phyloP scores from a whole-genome alignment of 1,284 basidiomycete genomes.

The Irpex lacteus region DNA sequence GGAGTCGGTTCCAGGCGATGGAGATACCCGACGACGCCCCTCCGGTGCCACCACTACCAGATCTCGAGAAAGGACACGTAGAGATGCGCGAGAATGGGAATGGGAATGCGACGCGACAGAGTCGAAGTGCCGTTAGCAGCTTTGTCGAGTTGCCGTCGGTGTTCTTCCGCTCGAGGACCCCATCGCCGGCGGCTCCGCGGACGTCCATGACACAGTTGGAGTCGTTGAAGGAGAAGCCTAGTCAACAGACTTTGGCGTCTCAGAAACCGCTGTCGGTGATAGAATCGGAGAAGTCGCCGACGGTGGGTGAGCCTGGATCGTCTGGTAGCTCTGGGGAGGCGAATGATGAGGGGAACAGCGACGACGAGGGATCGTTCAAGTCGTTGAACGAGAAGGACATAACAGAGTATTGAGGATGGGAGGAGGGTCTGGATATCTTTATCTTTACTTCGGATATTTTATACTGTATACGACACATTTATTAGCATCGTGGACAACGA shows the following conservation, averaged over 20 bases:
- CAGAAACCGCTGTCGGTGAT: neutral
- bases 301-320: neutral
- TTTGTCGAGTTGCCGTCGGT: neutral
- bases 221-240: neutral
- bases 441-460: neutral
- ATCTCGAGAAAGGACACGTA: constrained; percentile 15
- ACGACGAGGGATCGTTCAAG: neutral
- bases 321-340: neutral
- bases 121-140: neutral
- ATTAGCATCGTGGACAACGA: neutral
- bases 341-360: neutral
- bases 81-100: constrained; percentile 10
- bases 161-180: neutral
- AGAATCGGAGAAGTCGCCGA: neutral
- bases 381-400: neutral
- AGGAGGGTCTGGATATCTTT: neutral
- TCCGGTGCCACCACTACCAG: constrained; percentile 16
- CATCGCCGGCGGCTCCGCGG: neutral
- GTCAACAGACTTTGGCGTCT: neutral
- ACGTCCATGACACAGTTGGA: neutral
- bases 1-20: constrained; percentile 15
- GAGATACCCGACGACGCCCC: neutral
- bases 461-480: neutral
- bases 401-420: neutral
- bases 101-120: neutral